Evolutionary conservation across 2,329 filamentous ascomycete species (phyloP).

Genomic region (Biscogniauxia marginata): DNA sequence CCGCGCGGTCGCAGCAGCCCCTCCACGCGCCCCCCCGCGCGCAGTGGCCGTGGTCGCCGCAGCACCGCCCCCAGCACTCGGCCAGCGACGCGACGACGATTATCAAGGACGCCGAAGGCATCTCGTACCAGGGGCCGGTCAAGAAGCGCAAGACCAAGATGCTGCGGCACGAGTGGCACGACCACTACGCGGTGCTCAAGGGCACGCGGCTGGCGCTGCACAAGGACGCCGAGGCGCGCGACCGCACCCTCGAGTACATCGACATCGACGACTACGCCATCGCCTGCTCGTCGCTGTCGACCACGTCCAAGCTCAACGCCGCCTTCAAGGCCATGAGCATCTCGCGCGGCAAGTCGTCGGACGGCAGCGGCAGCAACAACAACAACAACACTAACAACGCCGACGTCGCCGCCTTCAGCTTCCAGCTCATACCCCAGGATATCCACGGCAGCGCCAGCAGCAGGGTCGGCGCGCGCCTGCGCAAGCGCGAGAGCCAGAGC

Average conservation of each 20-base stretch:
- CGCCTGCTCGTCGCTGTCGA: conserved; percentile 74
- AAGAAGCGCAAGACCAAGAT: conserved; percentile 89
- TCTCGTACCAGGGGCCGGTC: conserved; percentile 82
- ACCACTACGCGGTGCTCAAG: conserved; percentile 84
- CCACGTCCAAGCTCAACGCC: conserved; percentile 77
- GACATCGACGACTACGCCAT: conserved; percentile 89
- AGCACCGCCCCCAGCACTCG: conserved; percentile 36
- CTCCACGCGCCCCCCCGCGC: conserved; percentile 53
- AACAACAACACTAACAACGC: conserved; percentile 37
- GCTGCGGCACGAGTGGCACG: conserved; percentile 90
- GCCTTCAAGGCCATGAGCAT: conserved; percentile 81
- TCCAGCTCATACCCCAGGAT: conserved; percentile 78
- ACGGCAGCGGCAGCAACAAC: conserved; percentile 43
- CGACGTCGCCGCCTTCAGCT: conserved; percentile 70
- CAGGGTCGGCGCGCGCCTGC: conserved; percentile 42
- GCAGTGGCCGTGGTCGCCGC: conserved; percentile 56
- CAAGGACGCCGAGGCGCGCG: conserved; percentile 53
- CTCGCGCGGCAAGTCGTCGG: no score
- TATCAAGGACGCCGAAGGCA: conserved; percentile 45
- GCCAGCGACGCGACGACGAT: conserved; percentile 43
- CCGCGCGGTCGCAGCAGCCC: conserved; percentile 33
- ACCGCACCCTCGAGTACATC: conserved; percentile 70
- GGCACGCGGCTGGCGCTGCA: conserved; percentile 75
- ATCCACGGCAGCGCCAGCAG: conserved; percentile 43
- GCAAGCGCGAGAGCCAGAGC: conserved; percentile 50